Base-by-base conservation (phyloP, 768 basidiomycete species). In the Naematelia encephala region DNA sequence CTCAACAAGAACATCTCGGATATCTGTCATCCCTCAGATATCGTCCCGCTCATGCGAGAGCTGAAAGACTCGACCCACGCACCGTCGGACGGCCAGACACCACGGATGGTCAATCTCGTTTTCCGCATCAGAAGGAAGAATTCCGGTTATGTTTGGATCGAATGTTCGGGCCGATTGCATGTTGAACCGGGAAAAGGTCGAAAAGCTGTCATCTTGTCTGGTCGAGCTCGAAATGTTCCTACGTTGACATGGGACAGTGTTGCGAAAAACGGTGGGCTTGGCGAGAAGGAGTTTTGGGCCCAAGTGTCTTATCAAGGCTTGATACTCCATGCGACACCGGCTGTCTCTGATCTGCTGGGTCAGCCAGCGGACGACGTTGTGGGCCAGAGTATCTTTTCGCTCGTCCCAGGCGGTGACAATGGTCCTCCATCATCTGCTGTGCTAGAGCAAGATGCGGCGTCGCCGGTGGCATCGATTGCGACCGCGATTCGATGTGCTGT, bases 151-250 rank as follows among this genome's bases (percentile, higher is more conserved):
- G 82, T 91, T 19, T 99, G 94, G 94, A 81, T 98, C 14, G 91
- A 96, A 74, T 87, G 86, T 51, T 81, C 87, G n/a, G 94, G 94
- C 1, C 81, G 90, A 27, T 81, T 98, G 42, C 88, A 93, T 68
- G 83, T 89, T 56, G 94, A 99, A 79, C 87, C 91, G 0, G 91
- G 91, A 1, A 97, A 97, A 72, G 91, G 91, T 0, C 81, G 91
- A 34, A 96, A 98, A 78, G 90, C 91, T 1, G 91, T 99, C 70
- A 85, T 99, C 30, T 81, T 99, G n/a, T 85, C 84, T 56, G 93
- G 88, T 0, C 82, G 94, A 8, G 84, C 86, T 27, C 79, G 87
- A 46, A 82, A 82, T 68, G 86, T 89, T 81, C 84, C 85, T 5
- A 72, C 65, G 1, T 74, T 91, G 22, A 75, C 72, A 3, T 91